Evolutionary conservation across 106 monocot genomes (phyloP), one percentile per base, ranked within the genome.

Genomic region (Dioscorea dumetorum): DNA sequence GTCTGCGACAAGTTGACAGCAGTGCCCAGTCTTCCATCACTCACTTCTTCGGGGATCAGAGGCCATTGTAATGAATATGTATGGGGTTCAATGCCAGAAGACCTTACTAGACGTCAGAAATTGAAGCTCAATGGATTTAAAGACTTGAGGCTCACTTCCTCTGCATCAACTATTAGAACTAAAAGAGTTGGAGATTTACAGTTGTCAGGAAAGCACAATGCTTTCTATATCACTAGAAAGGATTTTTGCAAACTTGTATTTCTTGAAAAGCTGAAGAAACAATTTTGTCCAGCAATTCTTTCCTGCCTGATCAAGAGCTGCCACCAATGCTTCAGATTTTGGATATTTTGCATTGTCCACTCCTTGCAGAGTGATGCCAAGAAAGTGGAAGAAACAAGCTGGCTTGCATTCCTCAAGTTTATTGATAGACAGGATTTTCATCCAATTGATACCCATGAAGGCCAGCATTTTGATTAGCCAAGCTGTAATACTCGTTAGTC

Each of bases 11-110:
- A 63, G 20, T 48, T 82, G 76, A 53, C 67, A 22, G 62, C 57
- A 41, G 61, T 73, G 19, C 67, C 77, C 18, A 24, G 22, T 34
- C 60, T 77, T 32, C 72, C 71, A 23, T 81, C 81, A 5, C 64
- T 82, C 23, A 63, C 17, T 31, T 62, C 16, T 17, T 62, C 73
- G 21, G 78, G 67, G 11, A 31, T 76, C 14, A 54, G 56, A n/a
- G 22, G 64, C 13, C n/a, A 64, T 8, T 48, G 41, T 48, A 18
- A 64, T 48, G 48, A 64, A 8, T 22, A 64, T 7, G 22, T 64
- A 61, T 61, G 5, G 61, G 14, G 11, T 23, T 61, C 31, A 14
- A 8, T 35, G 75, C 19, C 75, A 50, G 20, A 22, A 50, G 31
- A 68, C 60, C 8, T 60, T 68, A n/a, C 50, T 21, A 21, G 61